These are phyloP conservation scores for Ophiocordyceps australis DNA, from an alignment of 2,329 filamentous ascomycete genomes.

Conservation along the genomic window DNA sequence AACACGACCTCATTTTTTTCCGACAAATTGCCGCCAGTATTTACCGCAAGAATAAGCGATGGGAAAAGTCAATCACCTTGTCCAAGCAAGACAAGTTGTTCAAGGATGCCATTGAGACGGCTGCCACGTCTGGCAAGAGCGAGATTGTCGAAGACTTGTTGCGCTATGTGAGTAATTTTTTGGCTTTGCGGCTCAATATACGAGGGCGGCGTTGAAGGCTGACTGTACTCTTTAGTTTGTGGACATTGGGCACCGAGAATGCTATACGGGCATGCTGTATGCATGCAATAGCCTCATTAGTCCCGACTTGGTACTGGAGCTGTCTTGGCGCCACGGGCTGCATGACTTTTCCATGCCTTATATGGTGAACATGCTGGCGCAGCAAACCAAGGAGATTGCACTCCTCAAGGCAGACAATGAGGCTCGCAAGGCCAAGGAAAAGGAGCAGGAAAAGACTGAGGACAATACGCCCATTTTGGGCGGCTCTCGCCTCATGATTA, in stretches of 20 bases:
- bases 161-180: slow-evolving; percentile 64
- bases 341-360: slow-evolving; percentile 98
- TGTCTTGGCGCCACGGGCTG: slow-evolving; percentile 91
- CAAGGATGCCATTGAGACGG: slow-evolving; percentile 97
- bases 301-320: slow-evolving; percentile 80
- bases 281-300: slow-evolving; percentile 95
- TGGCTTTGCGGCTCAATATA: no score
- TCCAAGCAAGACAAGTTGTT: slow-evolving; percentile 99
- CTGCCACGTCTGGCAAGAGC: slow-evolving; percentile 75
- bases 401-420: slow-evolving; percentile 89
- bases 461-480: slow-evolving; percentile 89
- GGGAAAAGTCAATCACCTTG: slow-evolving; percentile 95
- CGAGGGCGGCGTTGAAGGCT: neutral
- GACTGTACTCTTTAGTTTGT: slow-evolving; percentile 53
- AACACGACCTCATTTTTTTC: slow-evolving; percentile 98
- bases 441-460: slow-evolving; percentile 62
- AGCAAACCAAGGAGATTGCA: slow-evolving; percentile 76
- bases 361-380: slow-evolving; percentile 95
- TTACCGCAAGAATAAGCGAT: slow-evolving; percentile 99
- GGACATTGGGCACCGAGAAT: slow-evolving; percentile 96
- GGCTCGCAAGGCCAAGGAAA: slow-evolving; percentile 65
- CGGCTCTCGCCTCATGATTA: slow-evolving; percentile 81
- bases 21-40: slow-evolving; percentile 95
- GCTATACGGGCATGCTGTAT: slow-evolving; percentile 99
- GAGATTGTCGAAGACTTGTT: slow-evolving; percentile 92